phyloP scores from a whole-genome alignment of 306 rosid species.

The Lathyrus tuberosus region DNA sequence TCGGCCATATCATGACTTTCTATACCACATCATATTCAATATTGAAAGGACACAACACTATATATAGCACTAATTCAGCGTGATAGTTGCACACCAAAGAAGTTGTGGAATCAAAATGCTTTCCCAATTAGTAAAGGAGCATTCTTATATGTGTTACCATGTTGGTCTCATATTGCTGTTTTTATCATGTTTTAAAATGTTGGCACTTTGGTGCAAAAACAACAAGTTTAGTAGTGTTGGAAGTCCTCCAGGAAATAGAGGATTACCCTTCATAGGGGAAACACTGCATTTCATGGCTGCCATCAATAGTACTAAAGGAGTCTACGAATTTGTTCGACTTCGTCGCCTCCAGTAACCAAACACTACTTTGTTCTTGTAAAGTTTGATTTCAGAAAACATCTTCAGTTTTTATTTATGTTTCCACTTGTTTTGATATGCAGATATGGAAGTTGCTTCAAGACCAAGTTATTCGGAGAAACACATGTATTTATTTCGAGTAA shows the following conservation, averaged over 20 bases:
- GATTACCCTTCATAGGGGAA: slow-evolving; percentile 76
- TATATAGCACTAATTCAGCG: neutral
- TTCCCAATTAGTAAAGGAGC: slow-evolving; percentile 38
- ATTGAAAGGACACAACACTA: neutral
- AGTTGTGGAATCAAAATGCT: slow-evolving; percentile 43
- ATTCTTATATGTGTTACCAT: slow-evolving; percentile 27
- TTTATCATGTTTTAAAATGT: slow-evolving; percentile 32
- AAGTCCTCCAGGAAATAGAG: slow-evolving; percentile 70
- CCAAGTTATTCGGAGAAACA: slow-evolving; percentile 72
- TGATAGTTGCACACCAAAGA: neutral
- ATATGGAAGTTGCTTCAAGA: slow-evolving; percentile 78
- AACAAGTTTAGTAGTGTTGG: slow-evolving; percentile 29
- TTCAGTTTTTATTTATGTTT: too few relatives aligned
- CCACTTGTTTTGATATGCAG: slow-evolving; percentile 34
- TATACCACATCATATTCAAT: neutral
- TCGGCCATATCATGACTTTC: slow-evolving; percentile 53
- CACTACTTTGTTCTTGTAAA: too few relatives aligned
- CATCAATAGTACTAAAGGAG: slow-evolving; percentile 62
- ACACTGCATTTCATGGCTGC: slow-evolving; percentile 93
- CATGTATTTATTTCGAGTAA: slow-evolving; percentile 71
- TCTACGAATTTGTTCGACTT: slow-evolving; percentile 69
- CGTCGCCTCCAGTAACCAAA: slow-evolving; percentile 62
- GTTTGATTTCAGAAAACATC: too few relatives aligned
- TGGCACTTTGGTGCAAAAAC: slow-evolving; percentile 17
- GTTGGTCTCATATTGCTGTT: slow-evolving; percentile 23